Evolutionary conservation across 768 basidiomycete genomes (phyloP).

Genomic region (Tremella fuciformis): DNA sequence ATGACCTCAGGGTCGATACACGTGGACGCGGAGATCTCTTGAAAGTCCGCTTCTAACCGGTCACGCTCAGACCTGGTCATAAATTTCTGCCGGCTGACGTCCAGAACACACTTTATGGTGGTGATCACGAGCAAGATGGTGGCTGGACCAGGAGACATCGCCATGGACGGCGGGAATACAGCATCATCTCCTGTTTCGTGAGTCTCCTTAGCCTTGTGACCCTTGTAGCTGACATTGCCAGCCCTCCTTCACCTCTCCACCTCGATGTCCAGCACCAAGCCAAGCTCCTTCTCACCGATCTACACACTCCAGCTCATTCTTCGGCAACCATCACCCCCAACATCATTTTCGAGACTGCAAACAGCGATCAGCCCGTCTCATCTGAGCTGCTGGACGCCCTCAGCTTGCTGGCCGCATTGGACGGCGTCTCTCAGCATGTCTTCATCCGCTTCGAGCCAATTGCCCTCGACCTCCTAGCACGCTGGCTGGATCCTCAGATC

Average conservation of each 20-base stretch:
- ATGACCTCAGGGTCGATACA: too few relatives aligned
- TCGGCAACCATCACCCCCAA: slow-evolving; percentile 13
- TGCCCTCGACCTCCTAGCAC: slow-evolving; percentile 70
- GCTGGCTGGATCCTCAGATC: slow-evolving; percentile 67
- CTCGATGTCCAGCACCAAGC: not conserved
- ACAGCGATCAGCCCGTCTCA: slow-evolving; percentile 3
- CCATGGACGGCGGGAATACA: not conserved
- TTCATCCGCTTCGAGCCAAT: slow-evolving; percentile 71
- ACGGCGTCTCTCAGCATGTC: slow-evolving; percentile 64
- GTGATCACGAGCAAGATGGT: too few relatives aligned
- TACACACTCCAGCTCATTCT: slow-evolving; percentile 13
- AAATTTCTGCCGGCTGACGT: too few relatives aligned
- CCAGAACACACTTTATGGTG: too few relatives aligned
- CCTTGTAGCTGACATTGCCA: not conserved
- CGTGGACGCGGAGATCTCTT: too few relatives aligned
- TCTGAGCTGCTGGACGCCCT: slow-evolving; percentile 57
- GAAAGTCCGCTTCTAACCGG: too few relatives aligned
- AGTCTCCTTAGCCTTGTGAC: not conserved
- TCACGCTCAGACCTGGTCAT: too few relatives aligned
- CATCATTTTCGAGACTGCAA: slow-evolving; percentile 24
- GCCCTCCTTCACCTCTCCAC: not conserved
- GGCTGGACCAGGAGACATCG: not conserved
- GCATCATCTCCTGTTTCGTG: not conserved
- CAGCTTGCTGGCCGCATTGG: slow-evolving; percentile 62
- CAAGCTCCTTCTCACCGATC: slow-evolving; percentile 14